Percentiles rank a stretch among this genome's conserved stretches.
Evolutionary conservation across 2,329 filamentous ascomycete genomes (phyloP).

Genomic region (Pyrenochaeta sp.): DNA sequence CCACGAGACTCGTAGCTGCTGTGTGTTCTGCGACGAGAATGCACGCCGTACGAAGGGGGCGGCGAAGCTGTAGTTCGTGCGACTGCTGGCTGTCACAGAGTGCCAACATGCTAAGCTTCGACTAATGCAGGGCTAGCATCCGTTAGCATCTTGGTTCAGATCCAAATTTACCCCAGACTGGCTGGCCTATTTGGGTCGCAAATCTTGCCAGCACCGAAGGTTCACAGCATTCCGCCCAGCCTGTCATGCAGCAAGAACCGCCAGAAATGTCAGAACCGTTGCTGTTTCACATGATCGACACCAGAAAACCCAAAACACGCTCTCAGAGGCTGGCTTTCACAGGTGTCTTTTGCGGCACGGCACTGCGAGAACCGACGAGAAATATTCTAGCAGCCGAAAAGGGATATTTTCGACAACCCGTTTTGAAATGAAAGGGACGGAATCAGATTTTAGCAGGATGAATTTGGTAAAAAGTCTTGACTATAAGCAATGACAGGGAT

Average conservation of each 20-base stretch:
- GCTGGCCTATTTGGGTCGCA: constrained; percentile 1
- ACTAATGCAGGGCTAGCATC: constrained; percentile 13
- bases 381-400: background rate
- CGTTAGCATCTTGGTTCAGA: constrained; percentile 14
- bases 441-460: background rate
- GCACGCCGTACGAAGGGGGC: background rate
- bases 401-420: background rate
- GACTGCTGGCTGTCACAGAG: background rate
- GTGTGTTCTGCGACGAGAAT: background rate
- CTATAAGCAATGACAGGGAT: constrained; percentile 10
- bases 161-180: constrained; percentile 33
- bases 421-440: constrained; percentile 3
- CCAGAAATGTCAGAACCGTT: constrained; percentile 10
- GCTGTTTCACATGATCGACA: constrained; percentile 18
- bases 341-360: constrained; percentile 18
- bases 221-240: constrained; percentile 4
- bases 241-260: constrained; percentile 3
- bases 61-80: constrained; percentile 1
- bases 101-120: constrained; percentile 24
- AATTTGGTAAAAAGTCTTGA: background rate
- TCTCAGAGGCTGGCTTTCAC: constrained; percentile 15
- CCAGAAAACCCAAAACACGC: constrained; percentile 19
- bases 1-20: background rate
- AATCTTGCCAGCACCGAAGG: background rate
- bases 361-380: background rate